Conservation (phyloP, 2,329 filamentous ascomycete species). For the Sclerotinia nivalis region DNA sequence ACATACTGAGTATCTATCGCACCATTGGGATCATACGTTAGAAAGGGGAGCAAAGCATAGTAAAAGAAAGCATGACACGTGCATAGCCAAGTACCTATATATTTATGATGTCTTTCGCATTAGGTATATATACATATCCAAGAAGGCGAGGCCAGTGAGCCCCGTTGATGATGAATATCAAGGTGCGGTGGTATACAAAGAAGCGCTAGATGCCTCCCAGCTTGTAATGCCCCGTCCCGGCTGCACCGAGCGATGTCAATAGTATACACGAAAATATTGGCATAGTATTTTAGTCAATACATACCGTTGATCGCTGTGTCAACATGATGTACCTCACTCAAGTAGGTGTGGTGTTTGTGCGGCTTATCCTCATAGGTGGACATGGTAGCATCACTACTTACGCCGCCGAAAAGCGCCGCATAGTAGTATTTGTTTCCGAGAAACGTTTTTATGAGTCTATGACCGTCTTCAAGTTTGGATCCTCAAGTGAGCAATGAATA, state of each 20-base stretch:
- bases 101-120: background rate
- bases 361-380: constrained; percentile 13
- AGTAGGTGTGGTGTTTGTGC: background rate
- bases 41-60: background rate
- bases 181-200: background rate
- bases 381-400: background rate
- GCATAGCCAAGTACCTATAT: background rate
- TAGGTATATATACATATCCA: background rate
- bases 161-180: background rate
- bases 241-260: background rate
- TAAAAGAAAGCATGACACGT: background rate
- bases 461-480: background rate
- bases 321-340: constrained; percentile 11
- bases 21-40: background rate
- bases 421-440: background rate
- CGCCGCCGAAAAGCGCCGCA: constrained; percentile 18
- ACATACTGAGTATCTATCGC: background rate
- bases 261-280: background rate
- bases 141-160: background rate
- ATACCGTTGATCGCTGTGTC: background rate
- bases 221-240: background rate
- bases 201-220: background rate
- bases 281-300: background rate
- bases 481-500: background rate
- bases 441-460: background rate